A percentile compares a stretch with the other conserved stretches of the same genome.
These are phyloP conservation scores for Oryza australiensis DNA, from an alignment of 176 grass and related monocot species.

Conservation along the genomic window DNA sequence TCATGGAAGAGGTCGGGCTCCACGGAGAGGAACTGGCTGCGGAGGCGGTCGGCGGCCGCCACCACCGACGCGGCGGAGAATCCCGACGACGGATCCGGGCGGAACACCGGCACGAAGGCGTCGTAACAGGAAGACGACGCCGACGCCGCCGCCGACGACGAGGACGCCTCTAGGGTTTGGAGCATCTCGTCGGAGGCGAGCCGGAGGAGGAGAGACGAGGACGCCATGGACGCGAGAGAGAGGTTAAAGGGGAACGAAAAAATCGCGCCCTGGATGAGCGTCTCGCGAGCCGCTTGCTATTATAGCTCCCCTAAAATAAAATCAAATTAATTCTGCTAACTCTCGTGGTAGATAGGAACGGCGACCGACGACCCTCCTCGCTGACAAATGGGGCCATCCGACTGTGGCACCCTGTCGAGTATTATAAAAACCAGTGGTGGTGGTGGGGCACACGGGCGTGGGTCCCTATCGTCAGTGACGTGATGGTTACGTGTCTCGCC, in stretches of 20 bases:
- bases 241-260: neutral
- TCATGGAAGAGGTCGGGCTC: slow-evolving; percentile 50
- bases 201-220: slow-evolving; percentile 36
- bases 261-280: slow-evolving; percentile 33
- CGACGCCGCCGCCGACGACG: slow-evolving; percentile 31
- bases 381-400: neutral
- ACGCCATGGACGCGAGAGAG: slow-evolving; percentile 37
- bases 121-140: slow-evolving; percentile 30
- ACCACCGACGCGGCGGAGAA: slow-evolving; percentile 19
- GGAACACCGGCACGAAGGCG: slow-evolving; percentile 55
- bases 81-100: slow-evolving; percentile 17
- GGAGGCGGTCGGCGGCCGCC: slow-evolving; percentile 48
- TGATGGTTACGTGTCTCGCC: neutral
- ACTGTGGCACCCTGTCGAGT: neutral
- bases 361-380: neutral
- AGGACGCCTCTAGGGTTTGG: slow-evolving; percentile 30
- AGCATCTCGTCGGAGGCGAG: slow-evolving; percentile 44
- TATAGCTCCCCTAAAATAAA: neutral
- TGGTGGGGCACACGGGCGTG: neutral
- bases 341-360: neutral
- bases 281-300: neutral
- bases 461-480: neutral
- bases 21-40: slow-evolving; percentile 58
- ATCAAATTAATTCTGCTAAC: neutral
- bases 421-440: neutral